Percentiles rank a stretch among this genome's conserved stretches.
Evolutionary conservation across 352 stramenopile species (phyloP).

Genomic region (Sclerospora graminicola): DNA sequence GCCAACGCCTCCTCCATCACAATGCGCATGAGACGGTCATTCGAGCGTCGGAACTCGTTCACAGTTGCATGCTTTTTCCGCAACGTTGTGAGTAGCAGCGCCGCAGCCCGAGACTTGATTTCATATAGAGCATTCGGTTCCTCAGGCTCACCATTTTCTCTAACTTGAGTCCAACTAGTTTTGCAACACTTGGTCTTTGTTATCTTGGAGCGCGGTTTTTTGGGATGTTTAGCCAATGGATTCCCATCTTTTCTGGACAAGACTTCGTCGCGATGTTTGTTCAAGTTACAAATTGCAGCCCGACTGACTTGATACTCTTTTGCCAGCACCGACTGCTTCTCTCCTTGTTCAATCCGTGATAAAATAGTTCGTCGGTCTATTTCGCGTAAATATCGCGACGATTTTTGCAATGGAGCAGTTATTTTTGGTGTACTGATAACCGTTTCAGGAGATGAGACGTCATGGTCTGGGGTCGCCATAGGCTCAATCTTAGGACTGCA

Average conservation of each 20-base stretch:
- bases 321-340: constrained; percentile 53
- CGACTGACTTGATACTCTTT: constrained; percentile 65
- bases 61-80: constrained; percentile 22
- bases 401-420: constrained; percentile 12
- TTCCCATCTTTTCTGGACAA: constrained; percentile 36
- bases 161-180: constrained; percentile 2
- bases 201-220: constrained; percentile 27
- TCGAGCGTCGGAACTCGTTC: constrained; percentile 24
- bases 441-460: no score
- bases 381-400: constrained; percentile 61
- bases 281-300: constrained; percentile 57
- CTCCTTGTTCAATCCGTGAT: constrained; percentile 38
- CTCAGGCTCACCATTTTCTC: background rate
- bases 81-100: constrained; percentile 32
- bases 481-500: no score
- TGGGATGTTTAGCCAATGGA: constrained; percentile 49
- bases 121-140: constrained; percentile 16
- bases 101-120: constrained; percentile 27
- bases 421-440: background rate
- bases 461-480: no score
- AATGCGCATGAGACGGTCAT: constrained; percentile 35
- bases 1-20: constrained; percentile 45
- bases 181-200: constrained; percentile 8
- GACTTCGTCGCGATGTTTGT: constrained; percentile 49
- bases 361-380: constrained; percentile 56